A percentile compares a stretch with the other conserved stretches of the same genome.
These are phyloP conservation scores for Lepidium didymum DNA, from an alignment of 345 rosid species.

Conservation along the genomic window DNA sequence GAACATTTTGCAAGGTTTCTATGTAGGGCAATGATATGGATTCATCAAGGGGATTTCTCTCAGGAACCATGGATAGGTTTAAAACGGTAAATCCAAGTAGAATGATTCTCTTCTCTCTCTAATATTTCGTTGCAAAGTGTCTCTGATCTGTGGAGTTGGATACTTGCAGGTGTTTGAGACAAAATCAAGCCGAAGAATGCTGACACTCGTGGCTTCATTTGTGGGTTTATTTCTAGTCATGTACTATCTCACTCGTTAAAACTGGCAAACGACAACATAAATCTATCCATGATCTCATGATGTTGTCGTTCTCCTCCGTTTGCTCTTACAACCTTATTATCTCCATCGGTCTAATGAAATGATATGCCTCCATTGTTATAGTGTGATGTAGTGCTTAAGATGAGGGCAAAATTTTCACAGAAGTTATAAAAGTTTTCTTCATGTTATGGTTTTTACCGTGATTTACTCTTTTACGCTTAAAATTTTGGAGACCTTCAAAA, in stretches of 20 bases:
- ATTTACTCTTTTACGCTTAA: neutral
- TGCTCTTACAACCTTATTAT: neutral
- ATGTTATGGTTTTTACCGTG: neutral
- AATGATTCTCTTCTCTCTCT: neutral
- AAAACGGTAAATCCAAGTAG: conserved; percentile 53
- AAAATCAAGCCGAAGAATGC: conserved; percentile 85
- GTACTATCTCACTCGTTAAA: conserved; percentile 76
- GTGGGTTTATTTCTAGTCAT: conserved; percentile 72
- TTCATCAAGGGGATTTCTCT: conserved; percentile 78
- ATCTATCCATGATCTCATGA: conserved; percentile 7
- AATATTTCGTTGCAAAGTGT: neutral
- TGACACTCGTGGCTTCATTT: conserved; percentile 78
- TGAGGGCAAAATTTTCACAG: neutral
- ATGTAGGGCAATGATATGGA: conserved; percentile 93
- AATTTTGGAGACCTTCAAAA: neutral
- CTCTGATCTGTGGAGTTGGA: conserved; percentile 4
- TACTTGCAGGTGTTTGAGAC: conserved; percentile 74
- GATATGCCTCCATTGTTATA: conserved; percentile 1
- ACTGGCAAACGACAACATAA: too few species aligned
- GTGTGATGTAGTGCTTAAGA: conserved; percentile 5
- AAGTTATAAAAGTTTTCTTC: neutral
- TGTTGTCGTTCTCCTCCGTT: neutral
- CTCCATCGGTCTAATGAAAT: conserved; percentile 1
- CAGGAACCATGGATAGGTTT: conserved; percentile 94
- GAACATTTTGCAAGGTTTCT: conserved; percentile 7